These are phyloP conservation scores for Agrostemma githago DNA, from an alignment of 148 eudicot genomes.

Conservation along the genomic window DNA sequence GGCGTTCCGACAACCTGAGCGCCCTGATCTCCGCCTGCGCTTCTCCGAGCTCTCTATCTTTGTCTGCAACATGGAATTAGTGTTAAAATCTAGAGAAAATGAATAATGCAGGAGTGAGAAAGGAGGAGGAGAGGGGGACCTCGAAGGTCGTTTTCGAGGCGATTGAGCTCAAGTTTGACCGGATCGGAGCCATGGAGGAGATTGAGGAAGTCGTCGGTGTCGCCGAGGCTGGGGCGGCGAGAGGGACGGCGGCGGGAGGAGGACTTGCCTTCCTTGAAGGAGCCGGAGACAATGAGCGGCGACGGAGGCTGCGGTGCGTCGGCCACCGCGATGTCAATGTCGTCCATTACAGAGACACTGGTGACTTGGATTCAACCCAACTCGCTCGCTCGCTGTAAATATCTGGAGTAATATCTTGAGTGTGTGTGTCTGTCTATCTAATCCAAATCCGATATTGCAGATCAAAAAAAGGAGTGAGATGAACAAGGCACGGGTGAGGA, in stretches of 20 bases:
- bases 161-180: conserved; percentile 87
- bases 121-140: conserved; percentile 51
- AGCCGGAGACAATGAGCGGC: conserved; percentile 46
- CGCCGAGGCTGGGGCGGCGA: conserved; percentile 63
- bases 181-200: conserved; percentile 98
- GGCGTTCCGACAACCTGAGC: conserved; percentile 70
- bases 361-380: background rate
- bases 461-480: too few relatives aligned
- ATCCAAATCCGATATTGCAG: too few relatives aligned
- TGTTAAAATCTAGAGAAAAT: conserved; percentile 4
- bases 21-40: conserved; percentile 82
- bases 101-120: background rate
- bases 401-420: too few relatives aligned
- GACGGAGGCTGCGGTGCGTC: conserved; percentile 20
- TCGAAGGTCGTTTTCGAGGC: conserved; percentile 89
- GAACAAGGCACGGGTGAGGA: too few relatives aligned
- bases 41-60: conserved; percentile 80
- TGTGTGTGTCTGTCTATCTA: too few relatives aligned
- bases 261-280: conserved; percentile 56
- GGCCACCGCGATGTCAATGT: conserved; percentile 1
- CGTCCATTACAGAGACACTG: conserved; percentile 15
- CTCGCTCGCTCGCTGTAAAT: background rate
- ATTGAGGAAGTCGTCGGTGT: conserved; percentile 75
- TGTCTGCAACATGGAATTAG: conserved; percentile 46
- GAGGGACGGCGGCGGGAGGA: conserved; percentile 52